Evolutionary conservation across 176 grass and related monocot genomes (phyloP).

Genomic region (Raddia distichophylla): DNA sequence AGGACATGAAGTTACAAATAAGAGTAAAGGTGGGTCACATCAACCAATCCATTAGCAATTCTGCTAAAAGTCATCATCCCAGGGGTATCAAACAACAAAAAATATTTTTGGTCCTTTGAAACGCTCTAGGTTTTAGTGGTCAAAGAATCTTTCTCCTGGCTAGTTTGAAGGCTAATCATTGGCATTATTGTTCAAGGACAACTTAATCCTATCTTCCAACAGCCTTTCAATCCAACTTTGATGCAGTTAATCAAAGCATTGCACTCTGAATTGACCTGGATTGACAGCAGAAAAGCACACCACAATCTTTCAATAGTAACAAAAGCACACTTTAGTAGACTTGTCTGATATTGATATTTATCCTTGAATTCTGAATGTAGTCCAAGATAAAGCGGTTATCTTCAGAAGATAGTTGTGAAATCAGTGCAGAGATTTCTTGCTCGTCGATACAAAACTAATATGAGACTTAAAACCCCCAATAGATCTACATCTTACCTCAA

Average conservation of each 20-base stretch:
- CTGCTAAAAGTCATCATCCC: not conserved
- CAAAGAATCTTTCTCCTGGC: not conserved
- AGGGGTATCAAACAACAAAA: not conserved
- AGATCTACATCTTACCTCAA: too few relatives aligned
- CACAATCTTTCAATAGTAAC: not conserved
- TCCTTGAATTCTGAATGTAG: slow-evolving; percentile 77
- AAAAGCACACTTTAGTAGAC: slow-evolving; percentile 49
- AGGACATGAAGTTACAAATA: not conserved
- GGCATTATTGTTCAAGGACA: not conserved
- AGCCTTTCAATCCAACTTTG: not conserved
- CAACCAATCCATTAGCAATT: not conserved
- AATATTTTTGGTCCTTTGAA: not conserved
- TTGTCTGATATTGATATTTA: slow-evolving; percentile 89
- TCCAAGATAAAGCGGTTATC: slow-evolving; percentile 57
- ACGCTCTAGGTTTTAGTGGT: not conserved
- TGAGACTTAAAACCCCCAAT: too few relatives aligned
- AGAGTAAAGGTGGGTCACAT: not conserved
- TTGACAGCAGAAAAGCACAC: not conserved
- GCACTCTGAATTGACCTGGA: not conserved
- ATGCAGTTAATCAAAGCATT: not conserved
- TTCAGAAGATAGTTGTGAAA: slow-evolving; percentile 53
- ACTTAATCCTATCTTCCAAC: not conserved
- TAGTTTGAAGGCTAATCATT: not conserved
- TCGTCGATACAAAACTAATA: too few relatives aligned
- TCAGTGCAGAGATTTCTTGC: slow-evolving; percentile 54